Percentiles rank a stretch among this genome's conserved stretches.
These are phyloP conservation scores for Blastomyces parvus DNA, from an alignment of 2,329 filamentous ascomycete genomes.

Conservation along the genomic window DNA sequence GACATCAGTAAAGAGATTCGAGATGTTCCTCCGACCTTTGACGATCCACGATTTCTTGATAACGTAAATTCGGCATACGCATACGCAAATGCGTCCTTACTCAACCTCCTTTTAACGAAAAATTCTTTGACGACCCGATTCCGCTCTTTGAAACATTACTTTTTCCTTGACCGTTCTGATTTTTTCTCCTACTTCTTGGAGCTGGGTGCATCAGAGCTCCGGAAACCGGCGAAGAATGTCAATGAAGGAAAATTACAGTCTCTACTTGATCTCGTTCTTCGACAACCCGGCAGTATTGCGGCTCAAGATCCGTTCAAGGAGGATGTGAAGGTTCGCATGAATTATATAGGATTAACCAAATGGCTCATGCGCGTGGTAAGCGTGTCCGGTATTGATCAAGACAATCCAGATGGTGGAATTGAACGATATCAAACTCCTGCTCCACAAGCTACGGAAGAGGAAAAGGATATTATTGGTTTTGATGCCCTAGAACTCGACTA, in stretches of 20 bases:
- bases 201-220: conserved; percentile 76
- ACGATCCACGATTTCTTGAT: conserved; percentile 83
- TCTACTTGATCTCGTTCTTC: conserved; percentile 84
- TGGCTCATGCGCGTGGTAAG: conserved; percentile 94
- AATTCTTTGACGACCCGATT: conserved; percentile 82
- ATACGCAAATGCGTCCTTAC: conserved; percentile 85
- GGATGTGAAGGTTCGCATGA: conserved; percentile 96
- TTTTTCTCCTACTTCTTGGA: conserved; percentile 98
- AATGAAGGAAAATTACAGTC: conserved; percentile 92
- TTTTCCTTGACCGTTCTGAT: conserved; percentile 94
- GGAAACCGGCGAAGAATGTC: conserved; percentile 77
- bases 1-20: conserved; percentile 81
- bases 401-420: conserved; percentile 50
- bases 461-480: conserved; percentile 79
- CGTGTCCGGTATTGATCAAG: conserved; percentile 89
- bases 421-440: conserved; percentile 67
- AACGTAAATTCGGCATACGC: conserved; percentile 95
- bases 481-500: conserved; percentile 93
- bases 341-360: conserved; percentile 83
- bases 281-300: conserved; percentile 91
- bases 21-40: conserved; percentile 85
- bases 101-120: conserved; percentile 83
- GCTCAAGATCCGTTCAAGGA: conserved; percentile 96
- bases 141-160: conserved; percentile 93
- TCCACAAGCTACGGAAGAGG: conserved; percentile 56